phyloP scores from a whole-genome alignment of 2,329 filamentous ascomycete species.

The Samsoniella hepiali region DNA sequence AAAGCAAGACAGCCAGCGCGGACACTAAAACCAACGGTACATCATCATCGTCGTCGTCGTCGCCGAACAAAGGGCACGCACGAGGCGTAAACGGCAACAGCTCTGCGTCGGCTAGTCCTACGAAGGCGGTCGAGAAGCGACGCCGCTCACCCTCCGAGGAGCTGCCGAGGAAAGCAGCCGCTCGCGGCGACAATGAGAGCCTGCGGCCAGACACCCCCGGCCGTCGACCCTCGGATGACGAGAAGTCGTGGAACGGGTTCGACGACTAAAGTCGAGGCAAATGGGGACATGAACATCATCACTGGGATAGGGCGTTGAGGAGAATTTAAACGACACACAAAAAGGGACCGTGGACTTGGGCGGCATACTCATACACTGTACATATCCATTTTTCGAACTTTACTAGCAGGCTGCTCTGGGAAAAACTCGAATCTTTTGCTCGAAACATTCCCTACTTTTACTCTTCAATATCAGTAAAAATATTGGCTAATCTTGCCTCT shows the following conservation, averaged over 20 bases:
- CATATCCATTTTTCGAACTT: not conserved
- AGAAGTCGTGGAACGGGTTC: conserved; percentile 44
- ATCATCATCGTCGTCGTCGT: not conserved
- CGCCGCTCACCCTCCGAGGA: conserved; percentile 29
- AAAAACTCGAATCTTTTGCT: not conserved
- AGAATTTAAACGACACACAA: not conserved
- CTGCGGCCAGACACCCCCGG: conserved; percentile 20
- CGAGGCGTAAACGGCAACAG: conserved; percentile 19
- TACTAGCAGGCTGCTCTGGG: not conserved
- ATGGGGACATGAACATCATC: not conserved
- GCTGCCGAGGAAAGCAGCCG: conserved; percentile 31
- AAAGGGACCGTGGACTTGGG: not conserved
- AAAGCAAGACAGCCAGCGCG: too few relatives aligned
- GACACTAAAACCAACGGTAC: conserved; percentile 11
- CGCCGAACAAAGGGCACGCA: conserved; percentile 17
- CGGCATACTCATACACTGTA: conserved; percentile 10
- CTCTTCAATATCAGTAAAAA: not conserved
- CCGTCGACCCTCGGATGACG: conserved; percentile 33
- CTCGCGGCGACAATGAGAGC: conserved; percentile 18
- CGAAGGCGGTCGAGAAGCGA: conserved; percentile 29
- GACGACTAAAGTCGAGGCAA: conserved; percentile 29
- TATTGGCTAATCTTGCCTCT: not conserved
- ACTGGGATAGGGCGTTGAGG: conserved; percentile 6
- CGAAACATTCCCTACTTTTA: not conserved
- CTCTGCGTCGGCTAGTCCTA: conserved; percentile 1